These are phyloP conservation scores for Didymella pinodella DNA, from an alignment of 2,329 filamentous ascomycete genomes.

Conservation along the genomic window DNA sequence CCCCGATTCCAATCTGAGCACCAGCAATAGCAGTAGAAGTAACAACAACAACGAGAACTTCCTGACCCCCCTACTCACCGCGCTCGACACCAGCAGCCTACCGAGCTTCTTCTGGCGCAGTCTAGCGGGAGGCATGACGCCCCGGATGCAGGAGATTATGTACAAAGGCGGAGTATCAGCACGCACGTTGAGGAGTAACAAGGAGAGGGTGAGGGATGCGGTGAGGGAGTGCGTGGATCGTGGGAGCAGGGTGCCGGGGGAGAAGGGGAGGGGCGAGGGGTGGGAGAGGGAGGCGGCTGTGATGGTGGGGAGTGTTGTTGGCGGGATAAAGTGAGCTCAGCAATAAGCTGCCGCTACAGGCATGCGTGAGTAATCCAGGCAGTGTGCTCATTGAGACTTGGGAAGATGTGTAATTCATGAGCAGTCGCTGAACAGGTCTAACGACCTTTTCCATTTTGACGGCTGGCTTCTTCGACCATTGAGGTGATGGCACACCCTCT, in stretches of 20 bases:
- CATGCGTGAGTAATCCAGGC: no score
- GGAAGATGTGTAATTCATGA: no score
- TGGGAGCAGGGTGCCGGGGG: constrained; percentile 74
- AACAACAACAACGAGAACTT: constrained; percentile 57
- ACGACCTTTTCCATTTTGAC: no score
- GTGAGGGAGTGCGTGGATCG: constrained; percentile 83
- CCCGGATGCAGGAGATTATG: constrained; percentile 84
- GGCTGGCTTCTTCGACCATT: no score
- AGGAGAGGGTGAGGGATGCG: constrained; percentile 75
- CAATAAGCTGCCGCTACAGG: no score
- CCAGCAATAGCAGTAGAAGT: no score
- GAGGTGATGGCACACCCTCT: background rate
- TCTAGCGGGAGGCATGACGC: constrained; percentile 77
- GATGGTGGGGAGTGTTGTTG: constrained; percentile 86
- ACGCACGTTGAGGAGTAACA: constrained; percentile 79
- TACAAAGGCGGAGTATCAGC: constrained; percentile 83
- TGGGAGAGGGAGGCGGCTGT: constrained; percentile 95
- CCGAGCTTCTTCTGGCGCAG: constrained; percentile 94
- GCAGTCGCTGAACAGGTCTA: no score
- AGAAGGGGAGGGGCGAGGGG: constrained; percentile 56
- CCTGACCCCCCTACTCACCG: constrained; percentile 73
- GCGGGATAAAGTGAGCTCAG: constrained; percentile 46
- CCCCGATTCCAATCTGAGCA: no score
- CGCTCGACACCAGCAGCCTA: constrained; percentile 87
- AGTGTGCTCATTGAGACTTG: no score